These are phyloP conservation scores for Auriscalpium vulgare DNA, from an alignment of 768 basidiomycete genomes.

Conservation along the genomic window DNA sequence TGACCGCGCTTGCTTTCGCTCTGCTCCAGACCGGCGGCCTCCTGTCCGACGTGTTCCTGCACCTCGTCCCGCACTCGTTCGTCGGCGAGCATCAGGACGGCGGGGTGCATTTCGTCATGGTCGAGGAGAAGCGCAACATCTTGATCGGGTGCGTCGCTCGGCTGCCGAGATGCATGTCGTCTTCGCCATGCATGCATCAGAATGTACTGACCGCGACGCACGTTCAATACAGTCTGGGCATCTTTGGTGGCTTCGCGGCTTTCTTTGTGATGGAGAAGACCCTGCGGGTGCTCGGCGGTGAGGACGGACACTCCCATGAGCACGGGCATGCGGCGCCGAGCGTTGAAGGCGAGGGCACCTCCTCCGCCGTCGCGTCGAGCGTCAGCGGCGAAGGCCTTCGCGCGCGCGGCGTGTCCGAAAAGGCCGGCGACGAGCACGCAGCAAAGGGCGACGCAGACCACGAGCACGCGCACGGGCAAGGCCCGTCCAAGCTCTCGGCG, in stretches of 20 bases:
- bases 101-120: slow-evolving; percentile 71
- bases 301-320: slow-evolving; percentile 52
- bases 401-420: slow-evolving; percentile 13
- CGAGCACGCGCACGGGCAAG: slow-evolving; percentile 24
- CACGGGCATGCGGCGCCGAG: slow-evolving; percentile 43
- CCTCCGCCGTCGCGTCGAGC: slow-evolving; percentile 41
- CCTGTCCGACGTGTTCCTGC: slow-evolving; percentile 87
- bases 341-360: slow-evolving; percentile 22
- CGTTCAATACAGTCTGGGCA: slow-evolving; percentile 47
- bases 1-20: slow-evolving; percentile 1
- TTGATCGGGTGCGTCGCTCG: slow-evolving; percentile 60
- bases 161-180: background rate
- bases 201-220: slow-evolving; percentile 1
- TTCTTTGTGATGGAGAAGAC: slow-evolving; percentile 95
- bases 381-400: slow-evolving; percentile 40
- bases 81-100: slow-evolving; percentile 78
- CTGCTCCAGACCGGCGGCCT: slow-evolving; percentile 69
- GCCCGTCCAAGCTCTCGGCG: slow-evolving; percentile 79
- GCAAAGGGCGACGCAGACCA: slow-evolving; percentile 15
- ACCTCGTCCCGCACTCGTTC: slow-evolving; percentile 87
- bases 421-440: slow-evolving; percentile 18
- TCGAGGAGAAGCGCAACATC: slow-evolving; percentile 89
- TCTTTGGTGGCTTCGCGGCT: slow-evolving; percentile 80
- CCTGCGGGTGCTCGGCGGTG: slow-evolving; percentile 69
- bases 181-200: background rate